A percentile compares a stretch with the other conserved stretches of the same genome.
Conservation (phyloP, 768 basidiomycete species). For the Lyophyllum decastes region DNA sequence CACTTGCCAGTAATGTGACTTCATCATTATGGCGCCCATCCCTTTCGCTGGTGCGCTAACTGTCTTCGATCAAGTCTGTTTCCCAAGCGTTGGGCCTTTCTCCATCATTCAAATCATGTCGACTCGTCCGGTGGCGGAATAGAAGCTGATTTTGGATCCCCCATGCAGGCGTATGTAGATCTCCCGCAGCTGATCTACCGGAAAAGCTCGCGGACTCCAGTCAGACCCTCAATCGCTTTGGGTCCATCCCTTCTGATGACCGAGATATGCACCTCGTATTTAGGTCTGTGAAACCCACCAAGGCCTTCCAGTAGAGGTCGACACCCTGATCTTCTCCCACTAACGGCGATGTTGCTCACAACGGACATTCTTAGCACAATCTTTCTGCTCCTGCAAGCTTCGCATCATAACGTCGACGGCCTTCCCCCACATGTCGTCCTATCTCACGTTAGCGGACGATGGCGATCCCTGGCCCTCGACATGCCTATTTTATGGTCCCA, state of each 20-base stretch:
- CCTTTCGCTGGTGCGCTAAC: no score
- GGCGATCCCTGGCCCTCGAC: not conserved
- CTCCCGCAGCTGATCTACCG: not conserved
- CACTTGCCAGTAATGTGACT: no score
- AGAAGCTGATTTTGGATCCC: not conserved
- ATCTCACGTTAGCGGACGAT: not conserved
- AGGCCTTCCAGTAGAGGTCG: not conserved
- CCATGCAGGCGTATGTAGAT: not conserved
- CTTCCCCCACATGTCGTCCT: not conserved
- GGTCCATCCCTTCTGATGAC: not conserved
- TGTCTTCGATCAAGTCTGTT: no score
- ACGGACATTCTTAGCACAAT: not conserved
- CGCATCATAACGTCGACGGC: not conserved
- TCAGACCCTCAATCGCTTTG: not conserved
- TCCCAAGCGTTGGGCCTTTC: no score
- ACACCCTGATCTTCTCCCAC: not conserved
- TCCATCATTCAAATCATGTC: no score
- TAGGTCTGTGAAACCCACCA: not conserved
- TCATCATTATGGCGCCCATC: no score
- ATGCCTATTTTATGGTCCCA: slow-evolving; percentile 3
- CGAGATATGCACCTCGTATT: not conserved
- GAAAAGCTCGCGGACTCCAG: not conserved
- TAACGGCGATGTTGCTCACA: not conserved
- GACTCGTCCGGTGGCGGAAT: no score
- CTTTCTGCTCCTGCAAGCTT: not conserved